These are phyloP conservation scores for Nitzschia palea DNA, from an alignment of 108 stramenopile species.

Conservation along the genomic window DNA sequence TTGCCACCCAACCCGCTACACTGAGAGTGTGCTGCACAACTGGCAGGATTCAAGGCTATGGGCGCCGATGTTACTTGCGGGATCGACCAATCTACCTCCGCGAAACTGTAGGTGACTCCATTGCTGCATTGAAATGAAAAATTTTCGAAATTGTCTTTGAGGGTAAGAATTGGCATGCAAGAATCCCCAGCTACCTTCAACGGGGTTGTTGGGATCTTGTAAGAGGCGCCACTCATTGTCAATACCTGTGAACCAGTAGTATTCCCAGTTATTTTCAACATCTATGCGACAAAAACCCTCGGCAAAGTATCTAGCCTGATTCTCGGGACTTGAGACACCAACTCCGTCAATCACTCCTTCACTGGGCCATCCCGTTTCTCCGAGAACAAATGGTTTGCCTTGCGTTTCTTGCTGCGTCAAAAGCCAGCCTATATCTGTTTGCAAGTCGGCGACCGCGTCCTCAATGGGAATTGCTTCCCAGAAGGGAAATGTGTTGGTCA, in stretches of 20 bases:
- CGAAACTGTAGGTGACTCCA: conserved; percentile 25
- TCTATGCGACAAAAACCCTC: conserved; percentile 28
- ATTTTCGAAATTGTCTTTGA: conserved; percentile 27
- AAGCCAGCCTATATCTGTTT: conserved; percentile 19
- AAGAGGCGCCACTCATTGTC: conserved; percentile 34
- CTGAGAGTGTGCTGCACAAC: background rate
- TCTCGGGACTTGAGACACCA: conserved; percentile 24
- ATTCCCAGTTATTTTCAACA: conserved; percentile 20
- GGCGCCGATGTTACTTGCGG: background rate
- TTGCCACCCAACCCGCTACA: background rate
- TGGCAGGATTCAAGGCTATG: background rate
- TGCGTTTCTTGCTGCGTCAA: conserved; percentile 7
- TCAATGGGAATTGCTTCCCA: conserved; percentile 32
- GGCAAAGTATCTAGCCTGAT: conserved; percentile 23
- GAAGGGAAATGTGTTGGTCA: conserved; percentile 37
- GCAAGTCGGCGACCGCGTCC: conserved; percentile 14
- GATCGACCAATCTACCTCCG: conserved; percentile 26
- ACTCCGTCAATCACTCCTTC: conserved; percentile 27
- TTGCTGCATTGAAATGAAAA: conserved; percentile 21
- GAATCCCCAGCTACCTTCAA: conserved; percentile 41
- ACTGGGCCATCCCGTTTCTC: conserved; percentile 44
- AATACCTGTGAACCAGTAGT: conserved; percentile 38
- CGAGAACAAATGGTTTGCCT: conserved; percentile 24
- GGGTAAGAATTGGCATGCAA: conserved; percentile 17
- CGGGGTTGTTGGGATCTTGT: conserved; percentile 32